These are phyloP conservation scores for Angomonas ambiguus DNA, from an alignment of 208 protist genomes.

Conservation along the genomic window DNA sequence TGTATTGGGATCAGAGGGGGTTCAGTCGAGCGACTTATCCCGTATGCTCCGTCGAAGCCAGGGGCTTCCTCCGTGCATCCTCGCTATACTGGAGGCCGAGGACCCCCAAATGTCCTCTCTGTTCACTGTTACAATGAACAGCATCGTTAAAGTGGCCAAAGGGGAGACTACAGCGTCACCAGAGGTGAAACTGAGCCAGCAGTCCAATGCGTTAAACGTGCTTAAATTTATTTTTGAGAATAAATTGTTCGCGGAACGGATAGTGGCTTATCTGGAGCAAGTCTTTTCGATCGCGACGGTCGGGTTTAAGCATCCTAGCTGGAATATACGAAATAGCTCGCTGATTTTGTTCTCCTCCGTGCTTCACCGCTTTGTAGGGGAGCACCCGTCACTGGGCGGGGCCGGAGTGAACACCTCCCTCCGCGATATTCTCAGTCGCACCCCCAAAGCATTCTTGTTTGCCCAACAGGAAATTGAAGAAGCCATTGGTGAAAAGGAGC, in stretches of 20 bases:
- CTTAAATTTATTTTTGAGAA: constrained; percentile 92
- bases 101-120: constrained; percentile 65
- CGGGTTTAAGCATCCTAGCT: constrained; percentile 77
- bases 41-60: constrained; percentile 89
- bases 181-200: constrained; percentile 51
- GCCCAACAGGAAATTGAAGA: background rate
- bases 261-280: constrained; percentile 62
- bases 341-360: constrained; percentile 90
- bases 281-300: constrained; percentile 74
- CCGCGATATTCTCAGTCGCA: constrained; percentile 66
- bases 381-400: constrained; percentile 73
- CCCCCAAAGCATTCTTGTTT: constrained; percentile 50
- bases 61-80: constrained; percentile 78
- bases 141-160: constrained; percentile 43
- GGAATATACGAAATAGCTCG: constrained; percentile 89
- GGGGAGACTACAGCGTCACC: constrained; percentile 4
- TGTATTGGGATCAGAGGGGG: constrained; percentile 70
- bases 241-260: constrained; percentile 60
- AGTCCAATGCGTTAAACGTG: constrained; percentile 89
- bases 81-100: constrained; percentile 82
- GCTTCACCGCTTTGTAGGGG: constrained; percentile 87
- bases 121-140: constrained; percentile 63
- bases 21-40: constrained; percentile 57
- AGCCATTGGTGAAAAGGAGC: background rate
- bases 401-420: constrained; percentile 79